A percentile compares a stretch with the other conserved stretches of the same genome.
Conservation (phyloP, 768 basidiomycete genomes). For the Clathrus columnatus region DNA sequence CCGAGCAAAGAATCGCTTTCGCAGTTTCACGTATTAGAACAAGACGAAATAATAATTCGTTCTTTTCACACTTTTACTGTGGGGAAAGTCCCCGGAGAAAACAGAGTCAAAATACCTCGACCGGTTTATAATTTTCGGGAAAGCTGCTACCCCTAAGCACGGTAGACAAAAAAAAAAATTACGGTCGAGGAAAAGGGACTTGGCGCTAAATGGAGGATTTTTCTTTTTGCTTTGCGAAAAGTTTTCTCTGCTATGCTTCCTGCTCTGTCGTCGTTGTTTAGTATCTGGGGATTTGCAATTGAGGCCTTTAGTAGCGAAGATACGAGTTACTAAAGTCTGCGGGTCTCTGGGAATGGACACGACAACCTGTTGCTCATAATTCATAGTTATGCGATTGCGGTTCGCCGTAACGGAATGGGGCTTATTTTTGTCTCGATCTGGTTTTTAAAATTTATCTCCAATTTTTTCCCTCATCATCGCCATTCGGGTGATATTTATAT, state of each 20-base stretch:
- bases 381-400: constrained; percentile 12
- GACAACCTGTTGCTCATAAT: constrained; percentile 6
- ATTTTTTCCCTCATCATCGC: not conserved
- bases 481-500: too few relatives aligned
- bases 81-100: constrained; percentile 13
- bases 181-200: constrained; percentile 1
- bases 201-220: not conserved
- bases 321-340: constrained; percentile 4
- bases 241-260: not conserved
- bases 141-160: constrained; percentile 11
- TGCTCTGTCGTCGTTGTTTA: constrained; percentile 1
- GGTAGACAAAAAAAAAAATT: too few relatives aligned
- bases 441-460: not conserved
- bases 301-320: constrained; percentile 1
- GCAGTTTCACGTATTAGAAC: constrained; percentile 7
- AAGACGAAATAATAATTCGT: not conserved
- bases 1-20: constrained; percentile 11
- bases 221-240: not conserved
- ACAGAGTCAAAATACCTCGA: constrained; percentile 7
- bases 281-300: not conserved
- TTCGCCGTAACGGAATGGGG: constrained; percentile 9
- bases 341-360: not conserved
- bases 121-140: constrained; percentile 3
- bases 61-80: constrained; percentile 3
- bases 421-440: constrained; percentile 7